Conservation (phyloP, 2,329 filamentous ascomycete genomes). For the Lasiodiplodia sp. region DNA sequence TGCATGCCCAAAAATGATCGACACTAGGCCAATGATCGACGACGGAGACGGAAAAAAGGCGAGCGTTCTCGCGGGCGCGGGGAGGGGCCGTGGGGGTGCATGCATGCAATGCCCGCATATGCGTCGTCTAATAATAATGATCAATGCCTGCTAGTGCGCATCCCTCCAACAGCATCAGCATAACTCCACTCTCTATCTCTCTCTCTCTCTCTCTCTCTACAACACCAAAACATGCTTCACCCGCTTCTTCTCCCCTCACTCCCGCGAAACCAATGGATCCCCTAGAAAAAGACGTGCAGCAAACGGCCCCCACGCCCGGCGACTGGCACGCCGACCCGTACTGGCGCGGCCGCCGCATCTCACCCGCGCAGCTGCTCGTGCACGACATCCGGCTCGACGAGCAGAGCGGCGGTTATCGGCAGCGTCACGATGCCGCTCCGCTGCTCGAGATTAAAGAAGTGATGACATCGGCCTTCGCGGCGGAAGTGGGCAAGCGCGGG, state of each 20-base stretch:
- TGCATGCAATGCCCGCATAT: too few species aligned
- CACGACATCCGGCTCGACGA: conserved; percentile 49
- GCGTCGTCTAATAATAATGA: too few species aligned
- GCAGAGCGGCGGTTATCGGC: conserved; percentile 4
- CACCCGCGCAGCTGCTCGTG: conserved; percentile 49
- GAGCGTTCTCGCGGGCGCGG: too few species aligned
- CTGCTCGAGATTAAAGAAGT: conserved; percentile 50
- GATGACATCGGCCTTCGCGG: conserved; percentile 44
- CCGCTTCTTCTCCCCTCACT: not conserved
- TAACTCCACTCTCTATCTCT: too few species aligned
- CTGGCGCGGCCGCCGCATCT: conserved; percentile 50
- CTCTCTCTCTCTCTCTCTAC: too few species aligned
- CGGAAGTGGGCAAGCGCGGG: conserved; percentile 35
- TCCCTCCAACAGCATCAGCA: too few species aligned
- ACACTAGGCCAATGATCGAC: too few species aligned
- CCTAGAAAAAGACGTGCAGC: conserved; percentile 33
- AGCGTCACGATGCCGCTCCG: conserved; percentile 41
- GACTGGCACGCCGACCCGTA: conserved; percentile 47
- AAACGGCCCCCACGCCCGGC: conserved; percentile 35
- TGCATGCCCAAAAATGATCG: too few species aligned
- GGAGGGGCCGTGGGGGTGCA: too few species aligned
- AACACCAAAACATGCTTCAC: too few species aligned
- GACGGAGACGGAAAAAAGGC: too few species aligned
- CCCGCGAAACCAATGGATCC: conserved; percentile 15
- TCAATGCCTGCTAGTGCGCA: too few species aligned